These are phyloP conservation scores for Diaporthe helianthi DNA, from an alignment of 2,329 filamentous ascomycete species.

Conservation along the genomic window DNA sequence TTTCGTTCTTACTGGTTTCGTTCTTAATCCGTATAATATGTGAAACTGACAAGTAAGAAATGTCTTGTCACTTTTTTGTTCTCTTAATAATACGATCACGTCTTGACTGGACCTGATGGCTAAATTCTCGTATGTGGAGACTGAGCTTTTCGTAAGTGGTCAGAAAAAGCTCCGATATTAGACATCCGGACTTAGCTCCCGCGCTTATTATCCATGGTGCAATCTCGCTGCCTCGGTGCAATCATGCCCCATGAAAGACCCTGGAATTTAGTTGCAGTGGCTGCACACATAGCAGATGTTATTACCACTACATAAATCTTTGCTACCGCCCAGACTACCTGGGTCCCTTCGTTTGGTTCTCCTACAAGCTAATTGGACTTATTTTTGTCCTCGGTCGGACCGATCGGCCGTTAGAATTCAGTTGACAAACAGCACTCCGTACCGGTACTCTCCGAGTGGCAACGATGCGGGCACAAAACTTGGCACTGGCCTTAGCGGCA, in stretches of 20 bases:
- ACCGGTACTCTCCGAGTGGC: no score
- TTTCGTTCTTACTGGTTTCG: no score
- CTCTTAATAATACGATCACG: not conserved
- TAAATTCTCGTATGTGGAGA: not conserved
- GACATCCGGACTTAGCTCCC: not conserved
- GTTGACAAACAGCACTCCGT: not conserved
- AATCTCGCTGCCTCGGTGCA: conserved; percentile 16
- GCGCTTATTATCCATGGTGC: not conserved
- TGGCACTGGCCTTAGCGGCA: not conserved
- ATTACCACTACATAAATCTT: not conserved
- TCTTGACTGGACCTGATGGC: not conserved
- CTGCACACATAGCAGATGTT: not conserved
- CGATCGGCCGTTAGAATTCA: not conserved
- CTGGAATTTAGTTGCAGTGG: not conserved
- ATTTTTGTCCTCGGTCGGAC: no score
- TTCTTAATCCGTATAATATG: no score
- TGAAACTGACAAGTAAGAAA: no score
- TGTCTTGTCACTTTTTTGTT: no score
- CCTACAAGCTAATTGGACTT: not conserved
- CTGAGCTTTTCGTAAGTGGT: not conserved
- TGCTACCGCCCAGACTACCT: not conserved
- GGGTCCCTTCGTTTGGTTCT: not conserved
- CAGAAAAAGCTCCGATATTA: not conserved
- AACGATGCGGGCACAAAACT: conserved; percentile 5
- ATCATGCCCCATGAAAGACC: not conserved